These are phyloP conservation scores for Cryphonectria carpinicola DNA, from an alignment of 2,329 filamentous ascomycete species.

Conservation along the genomic window DNA sequence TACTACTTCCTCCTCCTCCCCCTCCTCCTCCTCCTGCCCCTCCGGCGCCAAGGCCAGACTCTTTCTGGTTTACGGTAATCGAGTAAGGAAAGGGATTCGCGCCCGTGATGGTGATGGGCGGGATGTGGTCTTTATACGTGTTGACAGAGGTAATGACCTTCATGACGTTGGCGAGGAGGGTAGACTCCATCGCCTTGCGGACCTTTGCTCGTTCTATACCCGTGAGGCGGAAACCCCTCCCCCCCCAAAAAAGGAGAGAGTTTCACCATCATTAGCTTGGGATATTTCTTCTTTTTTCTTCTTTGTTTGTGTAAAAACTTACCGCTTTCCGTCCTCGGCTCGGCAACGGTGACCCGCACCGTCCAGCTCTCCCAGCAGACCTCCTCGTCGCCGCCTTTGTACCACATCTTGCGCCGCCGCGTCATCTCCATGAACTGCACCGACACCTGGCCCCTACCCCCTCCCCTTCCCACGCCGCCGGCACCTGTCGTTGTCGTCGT, in stretches of 20 bases:
- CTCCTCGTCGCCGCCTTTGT: conserved; percentile 82
- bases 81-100: conserved; percentile 96
- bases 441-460: conserved; percentile 76
- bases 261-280: background rate
- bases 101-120: conserved; percentile 83
- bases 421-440: conserved; percentile 97
- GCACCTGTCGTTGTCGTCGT: background rate
- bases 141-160: conserved; percentile 90
- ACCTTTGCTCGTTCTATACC: conserved; percentile 80
- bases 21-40: conserved; percentile 4
- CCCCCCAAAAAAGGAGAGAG: background rate
- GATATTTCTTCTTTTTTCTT: background rate
- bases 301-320: conserved; percentile 39
- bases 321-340: conserved; percentile 88
- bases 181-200: conserved; percentile 87
- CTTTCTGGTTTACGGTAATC: conserved; percentile 84
- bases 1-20: background rate
- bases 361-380: conserved; percentile 98
- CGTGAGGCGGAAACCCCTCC: background rate
- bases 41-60: conserved; percentile 35
- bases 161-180: conserved; percentile 82
- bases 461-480: conserved; percentile 40
- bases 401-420: conserved; percentile 73
- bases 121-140: conserved; percentile 91
- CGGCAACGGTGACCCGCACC: conserved; percentile 88